Evolutionary conservation across 2,329 filamentous ascomycete species (phyloP).

Genomic region (Cryphonectria naterciae): DNA sequence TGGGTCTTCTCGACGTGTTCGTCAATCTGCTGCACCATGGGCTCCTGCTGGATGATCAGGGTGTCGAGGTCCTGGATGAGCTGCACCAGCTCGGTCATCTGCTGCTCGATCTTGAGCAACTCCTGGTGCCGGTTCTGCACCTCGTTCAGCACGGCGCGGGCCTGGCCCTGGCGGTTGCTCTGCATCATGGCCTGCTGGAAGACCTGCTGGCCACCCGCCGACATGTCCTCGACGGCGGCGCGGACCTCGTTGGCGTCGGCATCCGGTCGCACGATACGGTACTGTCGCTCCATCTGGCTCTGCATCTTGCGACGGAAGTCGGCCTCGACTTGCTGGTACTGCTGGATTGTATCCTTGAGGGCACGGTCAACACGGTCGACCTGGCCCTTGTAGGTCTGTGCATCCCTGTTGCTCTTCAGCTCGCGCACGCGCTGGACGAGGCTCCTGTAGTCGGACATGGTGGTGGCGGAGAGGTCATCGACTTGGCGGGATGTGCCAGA

Average conservation of each 20-base stretch:
- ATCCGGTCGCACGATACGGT: conserved; percentile 84
- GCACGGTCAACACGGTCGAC: conserved; percentile 80
- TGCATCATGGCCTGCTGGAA: conserved; percentile 87
- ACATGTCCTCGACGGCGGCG: conserved; percentile 74
- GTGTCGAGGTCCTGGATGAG: conserved; percentile 90
- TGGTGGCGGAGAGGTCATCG: conserved; percentile 74
- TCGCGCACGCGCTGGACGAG: conserved; percentile 79
- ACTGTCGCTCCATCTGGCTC: conserved; percentile 86
- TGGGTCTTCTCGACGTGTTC: conserved; percentile 84
- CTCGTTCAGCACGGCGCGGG: conserved; percentile 76
- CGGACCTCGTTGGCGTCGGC: conserved; percentile 78
- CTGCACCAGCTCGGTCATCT: conserved; percentile 84
- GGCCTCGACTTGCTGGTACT: conserved; percentile 80
- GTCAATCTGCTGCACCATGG: conserved; percentile 78
- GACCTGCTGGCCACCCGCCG: conserved; percentile 73
- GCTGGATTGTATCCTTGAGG: conserved; percentile 78
- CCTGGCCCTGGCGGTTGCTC: conserved; percentile 80
- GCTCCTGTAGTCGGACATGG: conserved; percentile 80
- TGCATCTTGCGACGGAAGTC: conserved; percentile 79
- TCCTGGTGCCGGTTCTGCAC: conserved; percentile 83
- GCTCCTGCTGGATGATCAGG: conserved; percentile 85
- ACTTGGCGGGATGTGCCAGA: conserved; percentile 71
- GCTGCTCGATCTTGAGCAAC: conserved; percentile 88
- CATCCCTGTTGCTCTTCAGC: conserved; percentile 81
- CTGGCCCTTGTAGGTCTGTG: conserved; percentile 76